Conservation (phyloP, 768 basidiomycete genomes). For the Leucocoprinus leucothites region DNA sequence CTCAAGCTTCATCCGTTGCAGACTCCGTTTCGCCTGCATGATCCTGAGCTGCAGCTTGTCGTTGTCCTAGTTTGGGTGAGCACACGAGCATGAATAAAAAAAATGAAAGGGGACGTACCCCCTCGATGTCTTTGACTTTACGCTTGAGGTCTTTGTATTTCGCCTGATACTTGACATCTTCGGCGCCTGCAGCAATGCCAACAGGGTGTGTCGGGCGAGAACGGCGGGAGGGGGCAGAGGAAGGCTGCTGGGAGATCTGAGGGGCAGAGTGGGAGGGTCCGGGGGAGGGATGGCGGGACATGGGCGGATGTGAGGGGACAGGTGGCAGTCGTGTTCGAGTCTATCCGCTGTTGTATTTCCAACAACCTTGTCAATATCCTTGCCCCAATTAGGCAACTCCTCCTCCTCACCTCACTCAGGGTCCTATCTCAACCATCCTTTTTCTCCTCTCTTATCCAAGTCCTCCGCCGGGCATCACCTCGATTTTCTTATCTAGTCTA, state of each 20-base stretch:
- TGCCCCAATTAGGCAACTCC: constrained; percentile 12
- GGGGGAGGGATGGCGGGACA: constrained; percentile 65
- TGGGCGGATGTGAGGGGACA: constrained; percentile 48
- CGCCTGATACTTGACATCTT: constrained; percentile 82
- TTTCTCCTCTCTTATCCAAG: not conserved
- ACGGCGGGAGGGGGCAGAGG: constrained; percentile 33
- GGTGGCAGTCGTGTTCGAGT: constrained; percentile 24
- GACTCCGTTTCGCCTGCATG: constrained; percentile 73
- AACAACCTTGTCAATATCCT: constrained; percentile 15
- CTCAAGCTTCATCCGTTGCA: constrained; percentile 85
- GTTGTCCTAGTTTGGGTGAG: constrained; percentile 60
- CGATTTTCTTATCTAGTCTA: too few relatives aligned
- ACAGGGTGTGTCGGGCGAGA: constrained; percentile 49
- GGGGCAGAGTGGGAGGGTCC: constrained; percentile 41
- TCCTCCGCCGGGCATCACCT: not conserved
- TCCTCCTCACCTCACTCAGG: constrained; percentile 9
- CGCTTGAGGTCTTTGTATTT: constrained; percentile 88
- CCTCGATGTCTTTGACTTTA: constrained; percentile 85
- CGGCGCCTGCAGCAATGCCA: constrained; percentile 75
- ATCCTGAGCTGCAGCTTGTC: constrained; percentile 85
- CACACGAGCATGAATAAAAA: constrained; percentile 12
- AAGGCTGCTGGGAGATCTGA: constrained; percentile 20
- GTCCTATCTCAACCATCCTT: not conserved
- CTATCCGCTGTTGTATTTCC: constrained; percentile 21
- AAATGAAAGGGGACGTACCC: constrained; percentile 42